Percentiles rank a stretch among this genome's conserved stretches.
These are phyloP conservation scores for Ilex paraguariensis DNA, from an alignment of 305 asterid species.

Conservation along the genomic window DNA sequence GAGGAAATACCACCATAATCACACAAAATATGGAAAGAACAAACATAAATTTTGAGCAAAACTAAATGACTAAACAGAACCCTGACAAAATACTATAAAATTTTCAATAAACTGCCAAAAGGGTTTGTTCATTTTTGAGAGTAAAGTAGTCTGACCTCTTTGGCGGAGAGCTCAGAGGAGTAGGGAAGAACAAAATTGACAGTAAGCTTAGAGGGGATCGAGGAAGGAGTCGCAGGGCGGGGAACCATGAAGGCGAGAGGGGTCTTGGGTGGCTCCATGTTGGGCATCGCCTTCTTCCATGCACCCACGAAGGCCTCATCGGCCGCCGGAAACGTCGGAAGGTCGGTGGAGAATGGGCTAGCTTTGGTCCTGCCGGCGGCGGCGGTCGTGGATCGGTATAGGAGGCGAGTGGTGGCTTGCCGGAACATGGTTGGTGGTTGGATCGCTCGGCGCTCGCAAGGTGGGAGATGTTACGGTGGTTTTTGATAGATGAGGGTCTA, in stretches of 20 bases:
- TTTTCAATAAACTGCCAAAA: no score
- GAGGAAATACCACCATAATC: no score
- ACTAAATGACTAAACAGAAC: no score
- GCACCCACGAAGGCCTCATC: conserved; percentile 56
- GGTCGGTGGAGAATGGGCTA: conserved; percentile 61
- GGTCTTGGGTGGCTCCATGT: conserved; percentile 69
- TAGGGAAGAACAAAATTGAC: conserved; percentile 86
- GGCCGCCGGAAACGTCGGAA: conserved; percentile 38
- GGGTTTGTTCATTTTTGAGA: background rate
- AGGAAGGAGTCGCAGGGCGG: conserved; percentile 65
- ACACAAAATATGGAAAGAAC: no score
- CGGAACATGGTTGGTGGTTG: no score
- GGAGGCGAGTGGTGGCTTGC: background rate
- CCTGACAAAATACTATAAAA: background rate
- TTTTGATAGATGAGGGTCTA: no score
- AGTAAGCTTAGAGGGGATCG: conserved; percentile 80
- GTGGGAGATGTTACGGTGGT: no score
- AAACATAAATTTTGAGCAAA: no score
- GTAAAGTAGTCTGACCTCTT: conserved; percentile 40
- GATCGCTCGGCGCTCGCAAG: no score
- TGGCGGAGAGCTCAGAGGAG: conserved; percentile 42
- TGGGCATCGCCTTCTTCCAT: conserved; percentile 63
- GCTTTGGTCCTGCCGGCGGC: conserved; percentile 33
- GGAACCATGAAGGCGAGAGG: conserved; percentile 61
- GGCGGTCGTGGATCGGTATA: conserved; percentile 48